A percentile compares a stretch with the other conserved stretches of the same genome.
phyloP scores from a whole-genome alignment of 2,329 filamentous ascomycete species.

The Diaporthe ilicicola region DNA sequence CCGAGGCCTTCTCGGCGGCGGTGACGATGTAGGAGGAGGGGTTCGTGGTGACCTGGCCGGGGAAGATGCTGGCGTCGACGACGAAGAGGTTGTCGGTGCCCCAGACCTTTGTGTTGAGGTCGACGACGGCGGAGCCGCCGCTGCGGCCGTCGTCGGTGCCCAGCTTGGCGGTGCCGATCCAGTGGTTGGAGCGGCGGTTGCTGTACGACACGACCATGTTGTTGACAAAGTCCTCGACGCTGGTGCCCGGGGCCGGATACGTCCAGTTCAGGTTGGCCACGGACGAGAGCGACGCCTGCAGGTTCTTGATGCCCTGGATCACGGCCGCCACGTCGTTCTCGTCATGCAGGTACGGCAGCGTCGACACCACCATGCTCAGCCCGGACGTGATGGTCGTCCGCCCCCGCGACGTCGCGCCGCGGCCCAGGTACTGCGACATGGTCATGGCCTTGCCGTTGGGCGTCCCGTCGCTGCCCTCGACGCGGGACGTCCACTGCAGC shows the following conservation, averaged over 20 bases:
- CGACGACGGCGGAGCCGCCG: conserved; percentile 32
- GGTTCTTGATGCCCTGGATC: conserved; percentile 69
- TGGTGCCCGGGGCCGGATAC: conserved; percentile 59
- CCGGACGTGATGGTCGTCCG: conserved; percentile 66
- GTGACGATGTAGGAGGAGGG: conserved; percentile 31
- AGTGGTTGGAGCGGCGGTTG: conserved; percentile 32
- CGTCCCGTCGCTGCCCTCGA: conserved; percentile 41
- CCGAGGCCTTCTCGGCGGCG: conserved; percentile 29
- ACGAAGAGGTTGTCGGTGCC: conserved; percentile 35
- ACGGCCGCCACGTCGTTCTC: conserved; percentile 69
- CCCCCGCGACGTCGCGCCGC: conserved; percentile 69
- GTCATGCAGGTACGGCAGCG: conserved; percentile 67
- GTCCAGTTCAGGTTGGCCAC: conserved; percentile 65
- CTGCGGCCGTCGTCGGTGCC: conserved; percentile 32
- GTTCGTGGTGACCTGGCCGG: conserved; percentile 31
- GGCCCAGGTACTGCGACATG: conserved; percentile 70
- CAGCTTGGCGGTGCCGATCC: conserved; percentile 34
- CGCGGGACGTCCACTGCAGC: conserved; percentile 71
- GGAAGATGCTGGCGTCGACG: conserved; percentile 33
- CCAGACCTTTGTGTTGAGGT: conserved; percentile 32
- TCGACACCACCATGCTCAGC: conserved; percentile 66
- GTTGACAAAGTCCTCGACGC: conserved; percentile 65
- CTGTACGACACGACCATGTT: conserved; percentile 39
- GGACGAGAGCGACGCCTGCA: conserved; percentile 61
- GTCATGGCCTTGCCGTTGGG: conserved; percentile 52